Percentiles rank a stretch among this genome's conserved stretches.
Conservation (phyloP, 2,329 filamentous ascomycete genomes). For the Phialophora verrucosa region DNA sequence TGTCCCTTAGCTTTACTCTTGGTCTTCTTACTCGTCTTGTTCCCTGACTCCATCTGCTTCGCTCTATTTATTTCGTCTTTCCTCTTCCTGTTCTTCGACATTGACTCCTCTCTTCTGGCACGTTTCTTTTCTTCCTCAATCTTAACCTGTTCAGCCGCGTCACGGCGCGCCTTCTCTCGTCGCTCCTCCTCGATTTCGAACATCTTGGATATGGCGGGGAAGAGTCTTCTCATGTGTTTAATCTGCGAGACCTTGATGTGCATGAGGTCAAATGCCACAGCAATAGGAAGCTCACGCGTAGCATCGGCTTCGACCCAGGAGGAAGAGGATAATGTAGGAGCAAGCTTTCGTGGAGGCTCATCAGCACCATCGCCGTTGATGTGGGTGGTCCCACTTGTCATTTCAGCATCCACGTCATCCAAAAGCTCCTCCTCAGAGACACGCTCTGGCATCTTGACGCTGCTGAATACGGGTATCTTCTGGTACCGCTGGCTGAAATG, state of each 20-base stretch:
- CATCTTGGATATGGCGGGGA: constrained; percentile 61
- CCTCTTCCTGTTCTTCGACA: constrained; percentile 22
- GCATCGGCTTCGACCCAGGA: constrained; percentile 30
- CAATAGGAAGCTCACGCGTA: constrained; percentile 56
- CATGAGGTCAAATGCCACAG: constrained; percentile 69
- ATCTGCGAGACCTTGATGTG: constrained; percentile 65
- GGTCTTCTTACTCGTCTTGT: constrained; percentile 28
- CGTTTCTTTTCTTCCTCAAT: constrained; percentile 16
- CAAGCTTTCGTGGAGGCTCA: constrained; percentile 8
- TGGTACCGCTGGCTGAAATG: constrained; percentile 96
- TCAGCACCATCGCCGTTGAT: constrained; percentile 12
- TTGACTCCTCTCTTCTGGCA: constrained; percentile 16
- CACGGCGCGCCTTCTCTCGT: constrained; percentile 28
- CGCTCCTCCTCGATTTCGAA: constrained; percentile 49
- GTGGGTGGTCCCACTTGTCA: constrained; percentile 7
- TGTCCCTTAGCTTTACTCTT: not conserved
- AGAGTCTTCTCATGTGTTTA: constrained; percentile 61
- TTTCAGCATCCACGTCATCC: constrained; percentile 40
- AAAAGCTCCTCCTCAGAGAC: constrained; percentile 36
- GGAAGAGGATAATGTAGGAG: constrained; percentile 5
- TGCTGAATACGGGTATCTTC: constrained; percentile 65
- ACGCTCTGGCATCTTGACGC: constrained; percentile 31
- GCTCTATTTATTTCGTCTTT: constrained; percentile 8
- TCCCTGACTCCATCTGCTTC: constrained; percentile 23
- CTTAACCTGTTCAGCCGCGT: constrained; percentile 16